These are phyloP conservation scores for Sergeia podlipaevii DNA, from an alignment of 208 protist genomes.

Conservation along the genomic window DNA sequence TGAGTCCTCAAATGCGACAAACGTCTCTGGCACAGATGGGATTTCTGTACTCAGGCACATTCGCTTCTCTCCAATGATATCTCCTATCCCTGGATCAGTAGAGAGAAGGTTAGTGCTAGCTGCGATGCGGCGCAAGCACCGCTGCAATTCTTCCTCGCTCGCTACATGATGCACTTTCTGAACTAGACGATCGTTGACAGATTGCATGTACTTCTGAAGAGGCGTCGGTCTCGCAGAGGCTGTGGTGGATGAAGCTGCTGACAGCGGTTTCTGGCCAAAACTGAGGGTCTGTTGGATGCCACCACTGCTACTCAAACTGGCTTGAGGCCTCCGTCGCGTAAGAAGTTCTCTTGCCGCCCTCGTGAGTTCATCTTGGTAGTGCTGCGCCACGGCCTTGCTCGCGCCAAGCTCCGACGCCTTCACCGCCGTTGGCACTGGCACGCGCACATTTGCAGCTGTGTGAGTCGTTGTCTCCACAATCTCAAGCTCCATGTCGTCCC, in stretches of 20 bases:
- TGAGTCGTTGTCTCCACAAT: no score
- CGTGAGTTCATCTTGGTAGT: not conserved
- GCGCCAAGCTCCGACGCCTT: no score
- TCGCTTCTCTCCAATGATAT: conserved; percentile 57
- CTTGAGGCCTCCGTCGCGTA: not conserved
- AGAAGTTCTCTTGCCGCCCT: not conserved
- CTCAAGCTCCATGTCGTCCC: no score
- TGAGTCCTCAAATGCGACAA: conserved; percentile 13
- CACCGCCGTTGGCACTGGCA: no score
- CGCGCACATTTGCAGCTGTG: no score
- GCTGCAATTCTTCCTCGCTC: conserved; percentile 17
- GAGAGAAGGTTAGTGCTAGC: conserved; percentile 35
- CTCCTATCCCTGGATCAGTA: conserved; percentile 24
- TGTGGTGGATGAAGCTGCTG: not conserved
- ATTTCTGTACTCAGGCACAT: conserved; percentile 40
- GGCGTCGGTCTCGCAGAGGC: not conserved
- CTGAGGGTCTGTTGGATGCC: no score
- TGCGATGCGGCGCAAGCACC: conserved; percentile 18
- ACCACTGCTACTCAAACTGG: not conserved
- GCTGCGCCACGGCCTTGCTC: no score
- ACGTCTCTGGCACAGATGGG: conserved; percentile 63
- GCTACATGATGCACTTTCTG: conserved; percentile 28
- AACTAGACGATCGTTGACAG: conserved; percentile 27
- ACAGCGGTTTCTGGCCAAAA: not conserved
- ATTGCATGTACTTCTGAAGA: conserved; percentile 31